Conservation (phyloP, 169 alveolate genomes). For the Toxoplasma gondii region DNA sequence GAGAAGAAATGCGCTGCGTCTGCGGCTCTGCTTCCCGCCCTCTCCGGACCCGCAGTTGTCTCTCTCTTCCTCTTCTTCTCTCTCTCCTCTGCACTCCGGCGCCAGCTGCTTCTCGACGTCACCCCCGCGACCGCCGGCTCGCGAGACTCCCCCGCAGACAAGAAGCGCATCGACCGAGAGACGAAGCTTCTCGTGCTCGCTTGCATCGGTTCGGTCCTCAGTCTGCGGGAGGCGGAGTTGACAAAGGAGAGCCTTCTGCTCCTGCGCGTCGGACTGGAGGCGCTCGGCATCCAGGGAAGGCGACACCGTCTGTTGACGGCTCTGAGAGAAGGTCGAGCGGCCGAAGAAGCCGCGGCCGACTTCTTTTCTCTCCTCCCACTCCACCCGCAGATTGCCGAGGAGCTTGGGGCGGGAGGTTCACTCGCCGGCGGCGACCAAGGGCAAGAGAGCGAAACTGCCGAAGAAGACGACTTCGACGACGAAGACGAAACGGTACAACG, state of each 20-base stretch:
- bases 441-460: not conserved
- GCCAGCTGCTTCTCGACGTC: not conserved
- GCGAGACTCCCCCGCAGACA: not conserved
- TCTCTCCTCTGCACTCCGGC: not conserved
- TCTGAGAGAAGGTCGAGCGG: not conserved
- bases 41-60: conserved; percentile 4
- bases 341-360: not conserved
- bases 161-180: not conserved
- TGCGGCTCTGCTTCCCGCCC: not conserved
- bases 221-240: not conserved
- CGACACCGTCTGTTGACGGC: not conserved
- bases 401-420: not conserved
- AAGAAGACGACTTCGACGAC: not conserved
- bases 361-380: conserved; percentile 4
- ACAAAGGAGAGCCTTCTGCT: not conserved
- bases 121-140: not conserved
- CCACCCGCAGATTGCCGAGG: not conserved
- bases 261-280: conserved; percentile 18
- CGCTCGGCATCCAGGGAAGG: not conserved
- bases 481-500: conserved; percentile 2
- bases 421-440: not conserved
- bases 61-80: not conserved
- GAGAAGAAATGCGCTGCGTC: not conserved
- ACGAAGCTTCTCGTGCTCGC: not conserved
- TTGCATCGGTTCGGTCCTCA: not conserved